Evolutionary conservation across 2,329 filamentous ascomycete species (phyloP).

Genomic region (Xylariaceae sp.): DNA sequence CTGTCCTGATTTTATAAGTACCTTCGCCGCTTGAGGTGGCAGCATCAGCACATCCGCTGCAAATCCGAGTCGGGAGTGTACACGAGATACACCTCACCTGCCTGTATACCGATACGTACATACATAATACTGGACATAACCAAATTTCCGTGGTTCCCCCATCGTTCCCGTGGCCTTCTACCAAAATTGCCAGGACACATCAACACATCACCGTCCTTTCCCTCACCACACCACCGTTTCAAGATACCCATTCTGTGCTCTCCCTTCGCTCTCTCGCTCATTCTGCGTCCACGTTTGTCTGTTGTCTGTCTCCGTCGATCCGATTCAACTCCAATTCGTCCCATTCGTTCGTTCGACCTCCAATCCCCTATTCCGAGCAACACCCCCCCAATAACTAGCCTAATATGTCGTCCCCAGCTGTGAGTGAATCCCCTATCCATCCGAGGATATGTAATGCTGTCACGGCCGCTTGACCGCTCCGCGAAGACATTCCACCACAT

Average conservation of each 20-base stretch:
- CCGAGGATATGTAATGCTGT: constrained; percentile 14
- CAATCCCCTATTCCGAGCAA: constrained; percentile 19
- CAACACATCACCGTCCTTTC: constrained; percentile 18
- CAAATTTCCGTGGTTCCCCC: constrained; percentile 18
- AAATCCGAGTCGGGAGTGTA: constrained; percentile 5
- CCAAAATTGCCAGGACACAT: constrained; percentile 16
- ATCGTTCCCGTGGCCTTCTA: constrained; percentile 24
- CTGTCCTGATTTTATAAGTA: constrained; percentile 12
- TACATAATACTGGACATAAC: not conserved
- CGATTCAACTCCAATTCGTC: constrained; percentile 4
- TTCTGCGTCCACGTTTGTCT: constrained; percentile 4
- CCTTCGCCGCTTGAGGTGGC: constrained; percentile 17
- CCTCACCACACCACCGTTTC: constrained; percentile 19
- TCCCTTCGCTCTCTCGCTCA: constrained; percentile 18
- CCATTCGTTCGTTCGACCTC: constrained; percentile 14
- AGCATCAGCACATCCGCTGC: constrained; percentile 10
- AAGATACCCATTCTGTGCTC: constrained; percentile 31
- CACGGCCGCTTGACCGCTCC: constrained; percentile 21
- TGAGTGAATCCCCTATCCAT: constrained; percentile 31
- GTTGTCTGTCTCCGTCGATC: constrained; percentile 15
- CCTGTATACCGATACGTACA: not conserved
- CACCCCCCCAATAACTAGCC: constrained; percentile 25
- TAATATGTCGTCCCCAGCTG: constrained; percentile 36
- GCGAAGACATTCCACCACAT: constrained; percentile 4
- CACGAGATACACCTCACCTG: not conserved